A percentile compares a stretch with the other conserved stretches of the same genome.
Conservation (phyloP, 2,329 filamentous ascomycete species). For the Sporothrix dimorphospora region DNA sequence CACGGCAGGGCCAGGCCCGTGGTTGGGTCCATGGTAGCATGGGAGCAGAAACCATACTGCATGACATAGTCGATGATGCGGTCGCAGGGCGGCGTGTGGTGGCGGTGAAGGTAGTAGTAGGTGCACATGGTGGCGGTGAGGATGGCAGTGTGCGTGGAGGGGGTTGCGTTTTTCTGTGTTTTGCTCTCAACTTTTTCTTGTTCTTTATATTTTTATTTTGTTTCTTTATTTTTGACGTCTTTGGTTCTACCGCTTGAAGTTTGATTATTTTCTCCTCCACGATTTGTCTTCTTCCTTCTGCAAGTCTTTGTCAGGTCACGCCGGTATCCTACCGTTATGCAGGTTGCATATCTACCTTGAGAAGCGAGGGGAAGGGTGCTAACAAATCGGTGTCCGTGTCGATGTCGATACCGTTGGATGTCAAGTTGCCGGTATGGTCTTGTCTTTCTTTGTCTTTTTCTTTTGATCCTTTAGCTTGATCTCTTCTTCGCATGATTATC, state of each 20-base stretch:
- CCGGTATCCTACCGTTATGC: neutral
- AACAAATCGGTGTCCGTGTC: neutral
- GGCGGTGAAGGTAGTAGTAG: constrained; percentile 56
- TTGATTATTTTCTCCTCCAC: neutral
- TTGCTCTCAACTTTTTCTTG: neutral
- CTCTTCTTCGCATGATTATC: neutral
- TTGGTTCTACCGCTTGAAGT: neutral
- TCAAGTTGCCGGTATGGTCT: neutral
- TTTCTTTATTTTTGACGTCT: neutral
- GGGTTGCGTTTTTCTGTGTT: neutral
- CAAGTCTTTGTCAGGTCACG: neutral
- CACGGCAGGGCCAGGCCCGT: constrained; percentile 38
- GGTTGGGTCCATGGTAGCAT: constrained; percentile 28
- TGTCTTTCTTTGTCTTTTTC: neutral
- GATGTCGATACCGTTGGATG: neutral
- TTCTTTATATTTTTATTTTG: neutral
- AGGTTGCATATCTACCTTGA: no score
- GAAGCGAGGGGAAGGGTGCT: neutral
- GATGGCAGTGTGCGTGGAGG: neutral
- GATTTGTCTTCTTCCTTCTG: neutral
- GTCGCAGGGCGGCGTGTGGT: constrained; percentile 41
- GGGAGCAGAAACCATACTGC: constrained; percentile 33
- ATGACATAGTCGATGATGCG: constrained; percentile 32
- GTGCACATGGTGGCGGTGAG: constrained; percentile 50
- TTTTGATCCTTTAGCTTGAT: neutral